Evolutionary conservation across 2,329 filamentous ascomycete genomes (phyloP), one percentile per base, ranked within the genome.

Genomic region (Claviceps sp.): DNA sequence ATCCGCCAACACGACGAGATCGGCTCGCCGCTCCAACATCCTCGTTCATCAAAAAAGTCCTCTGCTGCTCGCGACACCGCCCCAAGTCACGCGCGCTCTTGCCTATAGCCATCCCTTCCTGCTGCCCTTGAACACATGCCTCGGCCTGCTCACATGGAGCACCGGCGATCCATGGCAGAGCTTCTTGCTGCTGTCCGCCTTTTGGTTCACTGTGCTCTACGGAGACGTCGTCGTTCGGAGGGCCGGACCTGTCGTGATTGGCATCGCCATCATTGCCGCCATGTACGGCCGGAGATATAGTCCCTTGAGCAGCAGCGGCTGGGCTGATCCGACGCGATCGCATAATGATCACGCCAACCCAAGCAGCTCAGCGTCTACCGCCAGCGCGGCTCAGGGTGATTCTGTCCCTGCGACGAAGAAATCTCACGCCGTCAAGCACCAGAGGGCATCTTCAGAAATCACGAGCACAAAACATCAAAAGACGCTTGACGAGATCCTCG

Each of bases 11-110:
- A 77, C 82, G 5, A 75, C 73, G 51, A 71, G 75, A 53, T 72
- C 77, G 36, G 76, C 79, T 45, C 85, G 91, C 56, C 82, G 88
- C 46, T 94, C 89, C 18, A 94, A 89, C 53, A 90, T 98, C 60
- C 82, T 97, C 59, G 90, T 98, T 20, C 90, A 97, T 68, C 91
- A 95, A 67, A 98, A 97, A 70, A 95, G 89, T 16, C 93, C 93
- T 11, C 71, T 98, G 46, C 77, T 98, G 18, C 84, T 95, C 54
- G 89, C 91, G 16, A 98, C 93, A 9, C 93, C 93, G 44, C 93
- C 93, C 1, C 88, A 95, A 64, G 85, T 98, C 65, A 98, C 93
- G 2, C 82, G 93, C 60, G 90, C 91, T 14, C 77, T 98, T 54
- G 91, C 91, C 57, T 96, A 97, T 66, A 95, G 90, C 57, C 91